Evolutionary conservation across 2,329 filamentous ascomycete genomes (phyloP).

Genomic region (Trichoderma brevicompactum): DNA sequence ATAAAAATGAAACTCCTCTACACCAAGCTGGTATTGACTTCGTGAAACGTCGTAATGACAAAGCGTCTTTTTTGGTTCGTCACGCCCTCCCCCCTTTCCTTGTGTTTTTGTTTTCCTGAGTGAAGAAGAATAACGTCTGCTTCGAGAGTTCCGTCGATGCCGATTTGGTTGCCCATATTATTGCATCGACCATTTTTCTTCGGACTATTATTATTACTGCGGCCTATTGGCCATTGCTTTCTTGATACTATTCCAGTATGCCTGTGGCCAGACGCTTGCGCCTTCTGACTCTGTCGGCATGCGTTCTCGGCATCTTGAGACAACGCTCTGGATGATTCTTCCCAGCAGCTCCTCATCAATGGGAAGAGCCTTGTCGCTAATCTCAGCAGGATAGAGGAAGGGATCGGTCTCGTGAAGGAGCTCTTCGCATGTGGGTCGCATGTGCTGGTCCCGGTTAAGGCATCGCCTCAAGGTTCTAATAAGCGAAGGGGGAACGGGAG

Average conservation of each 20-base stretch:
- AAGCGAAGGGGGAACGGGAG: slow-evolving; percentile 61
- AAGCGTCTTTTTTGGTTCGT: slow-evolving; percentile 29
- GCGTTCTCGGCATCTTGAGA: slow-evolving; percentile 60
- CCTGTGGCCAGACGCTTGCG: slow-evolving; percentile 60
- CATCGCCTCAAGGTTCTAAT: slow-evolving; percentile 66
- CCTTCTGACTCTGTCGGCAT: slow-evolving; percentile 63
- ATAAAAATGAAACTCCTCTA: slow-evolving; percentile 39
- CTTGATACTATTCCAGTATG: slow-evolving; percentile 64
- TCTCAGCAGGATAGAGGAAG: slow-evolving; percentile 66
- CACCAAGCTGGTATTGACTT: slow-evolving; percentile 40
- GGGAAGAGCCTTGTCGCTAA: slow-evolving; percentile 58
- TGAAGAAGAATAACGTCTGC: background rate
- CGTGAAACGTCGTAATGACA: slow-evolving; percentile 33
- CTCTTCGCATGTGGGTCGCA: slow-evolving; percentile 67
- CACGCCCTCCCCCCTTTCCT: slow-evolving; percentile 22
- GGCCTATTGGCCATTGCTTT: slow-evolving; percentile 50
- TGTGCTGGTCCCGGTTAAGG: slow-evolving; percentile 63
- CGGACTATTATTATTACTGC: slow-evolving; percentile 32
- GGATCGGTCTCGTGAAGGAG: slow-evolving; percentile 63
- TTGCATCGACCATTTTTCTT: background rate
- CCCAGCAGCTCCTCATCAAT: slow-evolving; percentile 66
- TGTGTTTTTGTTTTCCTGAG: slow-evolving; percentile 14
- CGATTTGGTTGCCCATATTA: background rate
- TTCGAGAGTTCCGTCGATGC: background rate
- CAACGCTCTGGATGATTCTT: slow-evolving; percentile 66